phyloP scores from a whole-genome alignment of 2,329 filamentous ascomycete species.

The Aspergillus awamori region DNA sequence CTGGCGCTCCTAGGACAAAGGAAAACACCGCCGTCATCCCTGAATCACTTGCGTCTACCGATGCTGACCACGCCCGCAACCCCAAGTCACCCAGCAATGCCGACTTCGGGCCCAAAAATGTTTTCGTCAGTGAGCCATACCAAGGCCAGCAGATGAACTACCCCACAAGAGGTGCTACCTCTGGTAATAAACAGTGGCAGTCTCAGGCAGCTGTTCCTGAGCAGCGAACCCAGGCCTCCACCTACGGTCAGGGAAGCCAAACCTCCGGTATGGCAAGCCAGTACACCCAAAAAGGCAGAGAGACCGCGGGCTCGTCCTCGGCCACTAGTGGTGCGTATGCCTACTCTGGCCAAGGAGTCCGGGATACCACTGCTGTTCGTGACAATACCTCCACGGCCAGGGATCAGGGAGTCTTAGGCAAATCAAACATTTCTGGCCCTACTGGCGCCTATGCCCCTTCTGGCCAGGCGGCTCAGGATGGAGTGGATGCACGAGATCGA shows the following conservation, averaged over 20 bases:
- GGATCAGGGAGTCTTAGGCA: background rate
- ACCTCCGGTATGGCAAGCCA: background rate
- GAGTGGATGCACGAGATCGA: no score
- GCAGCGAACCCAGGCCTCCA: conserved; percentile 5
- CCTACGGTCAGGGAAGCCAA: background rate
- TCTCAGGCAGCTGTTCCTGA: background rate
- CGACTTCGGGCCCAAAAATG: conserved; percentile 9
- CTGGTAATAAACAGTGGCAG: background rate
- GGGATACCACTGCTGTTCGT: background rate
- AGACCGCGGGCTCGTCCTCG: background rate
- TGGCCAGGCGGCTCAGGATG: no score
- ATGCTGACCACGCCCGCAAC: conserved; percentile 6
- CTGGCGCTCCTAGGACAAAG: conserved; percentile 24
- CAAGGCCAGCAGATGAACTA: conserved; percentile 2
- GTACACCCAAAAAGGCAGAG: background rate
- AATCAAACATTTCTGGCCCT: no score
- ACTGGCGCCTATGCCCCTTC: no score
- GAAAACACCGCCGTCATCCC: conserved; percentile 28
- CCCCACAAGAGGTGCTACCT: background rate
- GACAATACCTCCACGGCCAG: background rate
- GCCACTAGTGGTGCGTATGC: background rate
- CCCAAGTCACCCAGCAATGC: conserved; percentile 12
- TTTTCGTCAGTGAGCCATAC: conserved; percentile 4
- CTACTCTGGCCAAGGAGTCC: background rate
- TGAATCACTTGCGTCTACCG: conserved; percentile 19